Evolutionary conservation across 768 basidiomycete species (phyloP), one percentile per base, ranked within the genome.

Genomic region (Gyrodon lividus): DNA sequence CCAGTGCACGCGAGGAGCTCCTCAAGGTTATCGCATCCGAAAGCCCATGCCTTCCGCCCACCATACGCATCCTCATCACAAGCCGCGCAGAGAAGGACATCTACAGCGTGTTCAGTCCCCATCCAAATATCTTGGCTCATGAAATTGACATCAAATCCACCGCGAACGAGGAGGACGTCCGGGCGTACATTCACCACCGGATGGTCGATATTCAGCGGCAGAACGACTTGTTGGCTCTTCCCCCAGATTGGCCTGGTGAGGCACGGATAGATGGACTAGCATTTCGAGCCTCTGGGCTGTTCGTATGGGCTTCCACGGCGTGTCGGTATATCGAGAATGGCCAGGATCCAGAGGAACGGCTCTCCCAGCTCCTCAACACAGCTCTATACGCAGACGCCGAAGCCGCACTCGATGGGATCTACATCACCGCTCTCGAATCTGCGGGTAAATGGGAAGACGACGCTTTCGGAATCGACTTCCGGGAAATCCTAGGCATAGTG

Each of bases 81-180:
- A 70, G 69, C 43, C 68, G 70, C 17, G 59, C 62, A n/a, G 70
- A 72, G 41, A 54, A 52, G 6, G 62, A 66, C 46, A 68, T 72
- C 23, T 48, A 23, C 12, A 52, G 50, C 22, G 55, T 47, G 3
- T 59, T 67, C 52, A 42, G n/a, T 1, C 0, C 49, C 8, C 39
- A 10, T 26, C 19, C 55, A 1, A 46, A 67, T 35, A 42, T 69
- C 37, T 4, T 49, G 30, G n/a, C 9, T 13, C 58, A 24, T 16
- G 56, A 65, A 43, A 55, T 72, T 19, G 66, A 68, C 24, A 64
- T 68, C 54, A 48, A 52, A 31, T 68, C 68, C 3, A 20, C 49
- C 14, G 24, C 57, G 9, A 68, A 68, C 48, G 51, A 54, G 22
- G 41, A 53, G 33, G 67, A 70, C 26, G 64, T 68, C 17, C 58